Evolutionary conservation across 768 basidiomycete species (phyloP).

Genomic region (Lactarius pseudohatsudake): DNA sequence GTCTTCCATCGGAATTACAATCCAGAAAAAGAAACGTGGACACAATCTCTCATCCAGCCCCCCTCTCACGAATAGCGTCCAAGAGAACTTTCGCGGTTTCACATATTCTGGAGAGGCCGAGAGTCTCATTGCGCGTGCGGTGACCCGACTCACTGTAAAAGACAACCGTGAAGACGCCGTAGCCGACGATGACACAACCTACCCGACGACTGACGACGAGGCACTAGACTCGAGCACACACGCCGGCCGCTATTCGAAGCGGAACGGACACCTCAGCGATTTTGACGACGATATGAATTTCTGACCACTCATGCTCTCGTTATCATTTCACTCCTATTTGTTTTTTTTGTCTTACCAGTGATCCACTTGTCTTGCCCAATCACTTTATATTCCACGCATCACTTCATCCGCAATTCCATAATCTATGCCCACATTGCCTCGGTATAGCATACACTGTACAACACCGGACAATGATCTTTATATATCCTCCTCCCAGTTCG

Average conservation of each 20-base stretch:
- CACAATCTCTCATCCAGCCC: constrained; percentile 42
- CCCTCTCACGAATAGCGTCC: constrained; percentile 87
- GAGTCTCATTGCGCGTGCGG: constrained; percentile 49
- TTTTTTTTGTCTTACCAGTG: neutral
- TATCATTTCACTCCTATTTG: constrained; percentile 10
- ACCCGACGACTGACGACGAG: constrained; percentile 70
- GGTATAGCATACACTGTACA: constrained; percentile 24
- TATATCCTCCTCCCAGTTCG: neutral
- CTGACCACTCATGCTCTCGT: constrained; percentile 31
- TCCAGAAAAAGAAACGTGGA: constrained; percentile 31
- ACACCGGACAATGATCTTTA: constrained; percentile 18
- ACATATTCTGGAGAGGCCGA: constrained; percentile 74
- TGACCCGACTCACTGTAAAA: constrained; percentile 41
- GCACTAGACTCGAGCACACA: constrained; percentile 62
- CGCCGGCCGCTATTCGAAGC: constrained; percentile 69
- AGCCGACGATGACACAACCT: constrained; percentile 40
- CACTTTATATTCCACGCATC: constrained; percentile 21
- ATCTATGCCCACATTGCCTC: constrained; percentile 26
- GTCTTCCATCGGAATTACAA: constrained; percentile 26
- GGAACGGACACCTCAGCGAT: constrained; percentile 43
- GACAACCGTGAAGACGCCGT: constrained; percentile 34
- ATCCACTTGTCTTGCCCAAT: constrained; percentile 17
- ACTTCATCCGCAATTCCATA: constrained; percentile 15
- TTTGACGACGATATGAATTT: constrained; percentile 38
- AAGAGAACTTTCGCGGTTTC: constrained; percentile 97